phyloP scores from a whole-genome alignment of 345 rosid species.

The Moringa oleifera region DNA sequence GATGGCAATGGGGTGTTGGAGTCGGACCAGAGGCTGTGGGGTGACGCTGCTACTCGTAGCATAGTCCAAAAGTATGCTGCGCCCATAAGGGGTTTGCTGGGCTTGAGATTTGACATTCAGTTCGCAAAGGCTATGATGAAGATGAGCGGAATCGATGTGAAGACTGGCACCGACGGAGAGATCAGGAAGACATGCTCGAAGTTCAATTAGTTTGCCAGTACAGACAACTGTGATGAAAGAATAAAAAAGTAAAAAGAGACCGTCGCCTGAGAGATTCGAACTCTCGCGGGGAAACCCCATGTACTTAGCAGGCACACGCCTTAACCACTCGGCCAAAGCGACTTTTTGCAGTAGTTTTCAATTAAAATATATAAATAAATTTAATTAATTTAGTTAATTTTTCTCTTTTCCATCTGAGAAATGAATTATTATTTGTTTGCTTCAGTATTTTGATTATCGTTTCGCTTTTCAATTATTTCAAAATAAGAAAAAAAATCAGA shows the following conservation, averaged over 20 bases:
- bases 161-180: conserved; percentile 58
- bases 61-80: conserved; percentile 52
- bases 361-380: too few relatives aligned
- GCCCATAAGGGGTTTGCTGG: conserved; percentile 46
- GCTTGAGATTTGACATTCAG: conserved; percentile 54
- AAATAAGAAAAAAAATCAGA: too few relatives aligned
- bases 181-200: conserved; percentile 61
- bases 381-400: too few relatives aligned
- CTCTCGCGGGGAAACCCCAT: conserved; percentile 47
- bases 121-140: conserved; percentile 64
- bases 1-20: conserved; percentile 64
- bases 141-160: conserved; percentile 71
- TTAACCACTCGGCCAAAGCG: conserved; percentile 34
- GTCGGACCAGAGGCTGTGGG: conserved; percentile 75
- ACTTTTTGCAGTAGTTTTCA: too few relatives aligned
- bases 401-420: too few relatives aligned
- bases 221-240: too few relatives aligned
- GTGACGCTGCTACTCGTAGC: conserved; percentile 37
- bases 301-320: conserved; percentile 46
- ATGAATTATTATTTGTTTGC: too few relatives aligned
- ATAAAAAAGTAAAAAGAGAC: background rate
- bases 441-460: too few relatives aligned
- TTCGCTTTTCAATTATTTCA: too few relatives aligned
- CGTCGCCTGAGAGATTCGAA: conserved; percentile 55
- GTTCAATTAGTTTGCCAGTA: conserved; percentile 47